Conservation (phyloP, 495 filamentous ascomycete species). For the Penicillium roqueforti region DNA sequence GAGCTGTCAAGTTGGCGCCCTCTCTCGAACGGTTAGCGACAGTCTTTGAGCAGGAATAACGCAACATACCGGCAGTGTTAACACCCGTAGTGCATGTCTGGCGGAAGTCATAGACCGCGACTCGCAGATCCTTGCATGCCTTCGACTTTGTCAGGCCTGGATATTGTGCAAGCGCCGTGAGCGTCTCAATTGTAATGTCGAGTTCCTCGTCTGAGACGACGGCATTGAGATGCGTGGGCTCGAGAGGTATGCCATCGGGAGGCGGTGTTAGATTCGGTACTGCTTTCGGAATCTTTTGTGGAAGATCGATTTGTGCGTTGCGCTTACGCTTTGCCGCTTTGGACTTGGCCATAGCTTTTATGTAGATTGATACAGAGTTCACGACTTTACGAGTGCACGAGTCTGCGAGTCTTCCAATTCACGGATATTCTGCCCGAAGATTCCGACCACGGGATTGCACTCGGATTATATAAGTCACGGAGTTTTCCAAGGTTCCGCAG, state of each 20-base stretch:
- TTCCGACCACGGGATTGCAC: background rate
- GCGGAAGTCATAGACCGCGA: slow-evolving; percentile 38
- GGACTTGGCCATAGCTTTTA: slow-evolving; percentile 29
- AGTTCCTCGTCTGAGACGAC: slow-evolving; percentile 36
- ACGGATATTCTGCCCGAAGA: background rate
- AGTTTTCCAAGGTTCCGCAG: background rate
- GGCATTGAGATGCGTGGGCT: slow-evolving; percentile 32
- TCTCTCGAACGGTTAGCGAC: slow-evolving; percentile 22
- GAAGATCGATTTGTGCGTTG: slow-evolving; percentile 30
- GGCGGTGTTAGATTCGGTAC: slow-evolving; percentile 25
- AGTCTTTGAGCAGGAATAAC: background rate
- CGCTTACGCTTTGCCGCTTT: slow-evolving; percentile 40
- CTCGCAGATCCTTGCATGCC: slow-evolving; percentile 38
- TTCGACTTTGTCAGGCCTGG: slow-evolving; percentile 37
- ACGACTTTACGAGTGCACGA: background rate
- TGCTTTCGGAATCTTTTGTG: slow-evolving; percentile 30
- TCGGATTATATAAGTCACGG: background rate
- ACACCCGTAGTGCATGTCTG: slow-evolving; percentile 37
- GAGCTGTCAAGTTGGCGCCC: slow-evolving; percentile 37
- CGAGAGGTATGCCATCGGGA: slow-evolving; percentile 27
- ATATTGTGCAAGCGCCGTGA: slow-evolving; percentile 34
- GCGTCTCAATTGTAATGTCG: slow-evolving; percentile 37
- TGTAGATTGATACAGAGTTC: background rate
- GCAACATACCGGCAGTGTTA: slow-evolving; percentile 30
- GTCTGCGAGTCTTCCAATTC: background rate